These are phyloP conservation scores for Orbilia blumenaviensis DNA, from an alignment of 2,329 filamentous ascomycete genomes.

Conservation along the genomic window DNA sequence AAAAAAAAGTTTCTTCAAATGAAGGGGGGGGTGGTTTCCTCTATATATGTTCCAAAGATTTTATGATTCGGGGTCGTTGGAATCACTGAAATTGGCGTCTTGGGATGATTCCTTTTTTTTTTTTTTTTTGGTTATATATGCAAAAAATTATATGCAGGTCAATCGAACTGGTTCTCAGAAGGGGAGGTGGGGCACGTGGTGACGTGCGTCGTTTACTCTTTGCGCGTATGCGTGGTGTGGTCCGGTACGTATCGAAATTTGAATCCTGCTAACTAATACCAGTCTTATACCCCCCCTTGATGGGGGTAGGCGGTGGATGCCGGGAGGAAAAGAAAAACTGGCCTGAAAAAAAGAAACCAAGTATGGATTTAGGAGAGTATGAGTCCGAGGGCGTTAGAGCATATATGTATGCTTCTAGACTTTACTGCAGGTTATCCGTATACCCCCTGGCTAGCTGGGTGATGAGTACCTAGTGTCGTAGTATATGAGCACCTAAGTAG, in stretches of 20 bases:
- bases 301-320: not conserved
- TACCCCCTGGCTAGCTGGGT: not conserved
- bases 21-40: not conserved
- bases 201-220: not conserved
- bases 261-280: slow-evolving; percentile 11
- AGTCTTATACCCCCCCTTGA: slow-evolving; percentile 3
- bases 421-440: too few relatives aligned
- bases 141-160: not conserved
- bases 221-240: not conserved
- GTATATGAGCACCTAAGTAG: too few relatives aligned
- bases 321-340: too few relatives aligned
- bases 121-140: too few relatives aligned
- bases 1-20: not conserved
- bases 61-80: too few relatives aligned
- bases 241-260: too few relatives aligned
- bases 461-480: too few relatives aligned
- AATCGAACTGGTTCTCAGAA: too few relatives aligned
- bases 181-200: not conserved
- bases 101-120: too few relatives aligned
- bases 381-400: too few relatives aligned
- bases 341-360: not conserved
- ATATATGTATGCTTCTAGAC: too few relatives aligned
- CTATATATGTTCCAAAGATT: slow-evolving; percentile 12
- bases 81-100: too few relatives aligned
- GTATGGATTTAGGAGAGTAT: not conserved